Evolutionary conservation across 129 eudicot species (phyloP).

Genomic region (Rutidosis leptorrhynchoides): DNA sequence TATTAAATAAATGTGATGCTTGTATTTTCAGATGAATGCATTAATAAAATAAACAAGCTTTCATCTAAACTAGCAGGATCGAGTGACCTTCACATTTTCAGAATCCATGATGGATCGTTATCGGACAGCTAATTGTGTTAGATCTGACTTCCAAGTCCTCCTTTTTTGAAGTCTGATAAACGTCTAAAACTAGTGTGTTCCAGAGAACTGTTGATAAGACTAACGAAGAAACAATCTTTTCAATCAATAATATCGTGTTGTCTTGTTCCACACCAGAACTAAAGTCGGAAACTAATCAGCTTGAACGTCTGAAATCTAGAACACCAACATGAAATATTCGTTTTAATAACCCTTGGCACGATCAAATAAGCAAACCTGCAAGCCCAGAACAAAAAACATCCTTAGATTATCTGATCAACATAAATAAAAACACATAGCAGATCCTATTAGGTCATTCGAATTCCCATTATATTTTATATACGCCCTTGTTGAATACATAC

Average conservation of each 20-base stretch:
- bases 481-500: background rate
- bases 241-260: background rate
- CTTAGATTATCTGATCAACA: constrained; percentile 12
- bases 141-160: constrained; percentile 10
- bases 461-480: constrained; percentile 3
- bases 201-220: constrained; percentile 18
- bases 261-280: background rate
- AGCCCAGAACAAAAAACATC: constrained; percentile 19
- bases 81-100: constrained; percentile 31
- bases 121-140: background rate
- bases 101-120: constrained; percentile 11
- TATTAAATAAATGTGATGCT: background rate
- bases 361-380: constrained; percentile 11
- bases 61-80: constrained; percentile 3
- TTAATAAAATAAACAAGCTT: constrained; percentile 5
- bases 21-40: background rate
- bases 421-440: background rate
- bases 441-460: constrained; percentile 9
- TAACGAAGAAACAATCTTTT: constrained; percentile 1
- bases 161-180: constrained; percentile 20
- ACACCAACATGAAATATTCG: background rate
- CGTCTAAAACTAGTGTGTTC: constrained; percentile 15
- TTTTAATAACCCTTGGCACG: constrained; percentile 1
- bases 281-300: constrained; percentile 1
- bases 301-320: background rate